Evolutionary conservation across 306 rosid species (phyloP), one percentile per base, ranked within the genome.

Genomic region (Ceratonia siliqua): DNA sequence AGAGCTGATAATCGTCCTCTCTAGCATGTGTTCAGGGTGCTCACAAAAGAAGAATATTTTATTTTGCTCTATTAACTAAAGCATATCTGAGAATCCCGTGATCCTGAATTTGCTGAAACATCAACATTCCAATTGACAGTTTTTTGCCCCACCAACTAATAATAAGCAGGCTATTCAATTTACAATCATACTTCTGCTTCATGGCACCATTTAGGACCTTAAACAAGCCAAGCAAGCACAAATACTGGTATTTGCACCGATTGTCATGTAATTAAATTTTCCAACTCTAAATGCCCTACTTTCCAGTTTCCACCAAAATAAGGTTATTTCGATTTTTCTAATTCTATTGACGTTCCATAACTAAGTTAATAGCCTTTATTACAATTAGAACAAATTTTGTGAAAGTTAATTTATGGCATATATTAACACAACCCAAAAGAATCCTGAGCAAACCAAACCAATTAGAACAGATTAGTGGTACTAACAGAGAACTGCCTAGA

Each of bases 401-500:
- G 42, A 68, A 6, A 35, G 49, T 58, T 4, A 38, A 32, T 50
- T 52, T 0, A 45, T 46, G 39, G 46, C 41, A 49, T 63, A 28
- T 75, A 5, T 42, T 22, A 20, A 55, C 24, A 42, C 20, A 28
- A 12, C 8, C 12, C 33, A 13, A 66, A 32, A 25, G 11, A 70
- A 63, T 25, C 69, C 46, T 48, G 2, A 39, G 27, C 57, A 15
- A 1, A 6, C 6, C 35, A 67, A 49, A 57, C 71, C 35, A 52
- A 50, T 6, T 38, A 27, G 4, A 24, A 57, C 24, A 54, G 35
- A 17, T 17, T 12, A 20, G 43, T 36, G 35, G 43, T 18, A 70
- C 38, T 62, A 10, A 63, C 41, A 73, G 62, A 67, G 73, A 72
- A 46, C 48, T 24, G 14, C 73, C 54, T 57, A 43, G 36, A 64